Evolutionary conservation across 1,284 basidiomycete species (phyloP).

Genomic region (Apiotrichum montevideense): DNA sequence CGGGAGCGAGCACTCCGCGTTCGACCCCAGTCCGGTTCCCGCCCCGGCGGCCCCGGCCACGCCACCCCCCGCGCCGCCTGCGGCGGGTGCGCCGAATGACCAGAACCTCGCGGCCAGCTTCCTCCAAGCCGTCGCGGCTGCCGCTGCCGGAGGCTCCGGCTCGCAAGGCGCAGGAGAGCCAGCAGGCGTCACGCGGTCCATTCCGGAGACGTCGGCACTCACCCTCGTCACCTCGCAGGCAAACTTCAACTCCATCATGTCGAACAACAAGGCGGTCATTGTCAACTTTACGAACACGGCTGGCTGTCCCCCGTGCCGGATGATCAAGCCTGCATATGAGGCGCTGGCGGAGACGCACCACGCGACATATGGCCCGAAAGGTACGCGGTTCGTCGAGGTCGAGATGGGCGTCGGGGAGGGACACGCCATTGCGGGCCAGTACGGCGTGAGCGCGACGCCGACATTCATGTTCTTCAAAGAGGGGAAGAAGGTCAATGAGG

Average conservation of each 20-base stretch:
- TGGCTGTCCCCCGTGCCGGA: constrained; percentile 58
- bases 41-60: constrained; percentile 19
- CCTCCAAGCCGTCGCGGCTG: constrained; percentile 59
- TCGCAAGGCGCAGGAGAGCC: neutral
- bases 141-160: constrained; percentile 44
- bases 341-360: constrained; percentile 29
- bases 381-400: constrained; percentile 64
- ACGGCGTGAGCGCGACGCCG: constrained; percentile 68
- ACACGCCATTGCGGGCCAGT: constrained; percentile 57
- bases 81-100: constrained; percentile 42
- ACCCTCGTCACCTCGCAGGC: constrained; percentile 56
- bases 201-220: constrained; percentile 56
- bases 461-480: constrained; percentile 78
- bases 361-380: constrained; percentile 29
- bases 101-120: constrained; percentile 54
- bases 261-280: constrained; percentile 53
- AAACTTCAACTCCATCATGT: constrained; percentile 54
- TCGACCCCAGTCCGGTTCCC: neutral
- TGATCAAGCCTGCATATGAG: constrained; percentile 61
- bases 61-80: constrained; percentile 34
- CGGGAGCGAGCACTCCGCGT: constrained; percentile 52
- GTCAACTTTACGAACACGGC: constrained; percentile 61
- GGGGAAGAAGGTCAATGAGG: constrained; percentile 67
- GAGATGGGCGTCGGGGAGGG: constrained; percentile 67
- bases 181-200: neutral